Evolutionary conservation across 495 filamentous ascomycete species (phyloP).

Genomic region (Neurospora sp.): DNA sequence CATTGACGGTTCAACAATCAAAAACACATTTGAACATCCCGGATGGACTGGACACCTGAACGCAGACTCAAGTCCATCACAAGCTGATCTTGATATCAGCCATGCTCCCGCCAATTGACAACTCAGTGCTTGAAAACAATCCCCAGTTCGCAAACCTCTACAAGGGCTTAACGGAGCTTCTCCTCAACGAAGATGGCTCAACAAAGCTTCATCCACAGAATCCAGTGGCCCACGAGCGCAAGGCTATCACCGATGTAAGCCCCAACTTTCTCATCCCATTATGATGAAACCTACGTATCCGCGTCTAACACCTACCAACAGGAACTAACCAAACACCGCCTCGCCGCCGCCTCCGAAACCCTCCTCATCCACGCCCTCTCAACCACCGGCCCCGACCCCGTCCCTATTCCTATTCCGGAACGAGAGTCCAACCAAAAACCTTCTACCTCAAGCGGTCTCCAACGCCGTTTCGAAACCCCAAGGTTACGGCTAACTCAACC

Average conservation of each 20-base stretch:
- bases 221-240: slow-evolving; percentile 41
- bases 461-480: background rate
- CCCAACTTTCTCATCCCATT: background rate
- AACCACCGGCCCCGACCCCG: background rate
- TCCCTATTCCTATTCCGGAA: background rate
- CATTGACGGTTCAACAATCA: background rate
- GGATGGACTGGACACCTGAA: background rate
- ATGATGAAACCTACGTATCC: background rate
- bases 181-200: slow-evolving; percentile 54
- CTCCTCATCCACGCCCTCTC: slow-evolving; percentile 33
- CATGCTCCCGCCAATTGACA: slow-evolving; percentile 60
- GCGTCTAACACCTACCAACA: slow-evolving; percentile 6
- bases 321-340: slow-evolving; percentile 32
- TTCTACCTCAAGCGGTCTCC: background rate
- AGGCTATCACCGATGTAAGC: slow-evolving; percentile 42
- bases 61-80: background rate
- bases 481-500: background rate
- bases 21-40: background rate
- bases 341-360: slow-evolving; percentile 28
- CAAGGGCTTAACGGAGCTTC: slow-evolving; percentile 44
- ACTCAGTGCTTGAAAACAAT: slow-evolving; percentile 49
- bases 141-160: slow-evolving; percentile 57
- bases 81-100: slow-evolving; percentile 3
- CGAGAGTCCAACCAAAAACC: background rate
- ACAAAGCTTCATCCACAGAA: slow-evolving; percentile 36